These are phyloP conservation scores for Cryptococcus sp. DNA, from an alignment of 1,284 basidiomycete genomes.

Conservation along the genomic window DNA sequence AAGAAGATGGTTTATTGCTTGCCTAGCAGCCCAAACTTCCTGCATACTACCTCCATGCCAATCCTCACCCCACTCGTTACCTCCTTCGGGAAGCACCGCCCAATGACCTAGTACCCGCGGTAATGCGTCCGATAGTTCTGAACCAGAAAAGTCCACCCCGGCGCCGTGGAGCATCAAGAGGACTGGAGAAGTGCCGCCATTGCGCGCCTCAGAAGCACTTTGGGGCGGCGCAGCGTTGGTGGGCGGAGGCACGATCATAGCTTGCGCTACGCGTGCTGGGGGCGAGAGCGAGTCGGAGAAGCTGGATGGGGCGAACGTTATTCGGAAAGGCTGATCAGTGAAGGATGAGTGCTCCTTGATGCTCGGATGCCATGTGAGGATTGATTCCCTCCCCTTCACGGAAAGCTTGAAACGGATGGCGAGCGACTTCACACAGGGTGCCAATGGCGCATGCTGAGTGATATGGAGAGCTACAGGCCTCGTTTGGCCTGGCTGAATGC, in stretches of 20 bases:
- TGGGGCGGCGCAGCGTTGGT: background rate
- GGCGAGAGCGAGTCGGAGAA: background rate
- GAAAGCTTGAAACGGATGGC: conserved; percentile 9
- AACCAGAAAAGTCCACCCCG: conserved; percentile 37
- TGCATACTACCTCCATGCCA: conserved; percentile 50
- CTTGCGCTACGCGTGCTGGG: conserved; percentile 35
- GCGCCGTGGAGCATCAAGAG: conserved; percentile 51
- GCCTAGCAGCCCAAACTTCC: conserved; percentile 43
- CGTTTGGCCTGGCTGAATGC: conserved; percentile 19
- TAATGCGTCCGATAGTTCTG: conserved; percentile 33
- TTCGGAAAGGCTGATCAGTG: conserved; percentile 17
- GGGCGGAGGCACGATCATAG: conserved; percentile 34
- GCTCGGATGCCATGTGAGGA: conserved; percentile 11
- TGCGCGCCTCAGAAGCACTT: no score
- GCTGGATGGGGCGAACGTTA: conserved; percentile 33
- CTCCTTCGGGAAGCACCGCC: conserved; percentile 47
- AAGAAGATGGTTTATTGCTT: conserved; percentile 21
- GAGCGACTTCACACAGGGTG: conserved; percentile 4
- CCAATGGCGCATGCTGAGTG: conserved; percentile 4
- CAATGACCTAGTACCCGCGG: conserved; percentile 31
- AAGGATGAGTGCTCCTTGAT: conserved; percentile 10
- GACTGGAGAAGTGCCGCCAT: conserved; percentile 23
- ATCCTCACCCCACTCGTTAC: conserved; percentile 53
- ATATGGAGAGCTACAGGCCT: conserved; percentile 20
- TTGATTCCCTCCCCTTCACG: background rate